These are phyloP conservation scores for Metschnikowia orientalis DNA, from an alignment of 805 yeast genomes.

Conservation along the genomic window DNA sequence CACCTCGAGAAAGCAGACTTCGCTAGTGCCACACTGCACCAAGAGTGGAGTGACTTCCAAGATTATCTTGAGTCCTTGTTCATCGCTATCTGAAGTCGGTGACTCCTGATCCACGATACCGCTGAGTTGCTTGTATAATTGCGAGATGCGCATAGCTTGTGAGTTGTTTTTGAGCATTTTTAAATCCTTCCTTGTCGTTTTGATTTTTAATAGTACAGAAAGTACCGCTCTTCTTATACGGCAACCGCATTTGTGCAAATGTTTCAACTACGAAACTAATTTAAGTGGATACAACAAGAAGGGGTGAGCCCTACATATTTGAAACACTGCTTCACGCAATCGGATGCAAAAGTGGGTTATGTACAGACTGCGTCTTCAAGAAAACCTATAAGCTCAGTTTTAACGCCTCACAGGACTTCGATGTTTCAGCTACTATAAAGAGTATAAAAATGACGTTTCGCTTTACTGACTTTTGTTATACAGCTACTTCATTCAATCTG, in stretches of 20 bases:
- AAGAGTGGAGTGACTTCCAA: constrained; percentile 1
- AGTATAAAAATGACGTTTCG: neutral
- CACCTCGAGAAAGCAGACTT: constrained; percentile 1
- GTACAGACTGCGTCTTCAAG: no score
- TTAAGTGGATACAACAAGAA: neutral
- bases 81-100: constrained; percentile 1
- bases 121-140: constrained; percentile 1
- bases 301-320: neutral
- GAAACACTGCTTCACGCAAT: neutral
- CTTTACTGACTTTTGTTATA: neutral
- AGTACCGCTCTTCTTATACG: no score
- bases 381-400: no score
- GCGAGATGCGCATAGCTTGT: constrained; percentile 1
- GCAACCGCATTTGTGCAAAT: no score
- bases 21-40: constrained; percentile 1
- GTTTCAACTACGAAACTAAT: no score
- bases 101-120: constrained; percentile 1
- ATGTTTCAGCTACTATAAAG: neutral
- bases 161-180: constrained; percentile 3
- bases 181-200: no score
- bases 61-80: constrained; percentile 1
- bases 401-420: neutral
- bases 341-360: neutral
- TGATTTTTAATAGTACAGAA: no score
- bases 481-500: constrained; percentile 14